A percentile compares a stretch with the other conserved stretches of the same genome.
Conservation (phyloP, 2,329 filamentous ascomycete genomes). For the Bipolaris zeicola region DNA sequence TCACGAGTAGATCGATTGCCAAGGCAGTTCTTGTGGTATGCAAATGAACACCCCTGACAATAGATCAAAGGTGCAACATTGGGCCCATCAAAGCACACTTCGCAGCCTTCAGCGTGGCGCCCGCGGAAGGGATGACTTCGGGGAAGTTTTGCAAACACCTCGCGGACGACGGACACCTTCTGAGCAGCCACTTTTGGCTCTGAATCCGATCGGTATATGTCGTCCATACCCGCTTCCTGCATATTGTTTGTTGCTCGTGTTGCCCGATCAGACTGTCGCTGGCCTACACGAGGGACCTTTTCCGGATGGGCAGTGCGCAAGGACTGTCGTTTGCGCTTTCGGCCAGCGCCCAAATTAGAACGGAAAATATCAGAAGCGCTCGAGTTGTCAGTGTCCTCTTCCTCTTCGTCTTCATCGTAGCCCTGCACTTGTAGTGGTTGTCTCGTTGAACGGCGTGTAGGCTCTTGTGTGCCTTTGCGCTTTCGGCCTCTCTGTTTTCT, state of each 20-base stretch:
- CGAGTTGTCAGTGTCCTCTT: conserved; percentile 40
- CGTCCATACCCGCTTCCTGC: conserved; percentile 65
- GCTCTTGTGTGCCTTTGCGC: conserved; percentile 26
- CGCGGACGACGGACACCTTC: conserved; percentile 67
- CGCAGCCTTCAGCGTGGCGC: conserved; percentile 73
- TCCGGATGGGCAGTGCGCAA: conserved; percentile 20
- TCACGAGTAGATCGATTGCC: conserved; percentile 75
- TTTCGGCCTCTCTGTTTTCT: conserved; percentile 23
- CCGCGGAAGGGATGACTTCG: conserved; percentile 69
- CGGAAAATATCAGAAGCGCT: conserved; percentile 43
- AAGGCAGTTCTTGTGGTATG: conserved; percentile 84
- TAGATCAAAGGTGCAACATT: conserved; percentile 75
- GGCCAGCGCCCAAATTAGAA: conserved; percentile 49
- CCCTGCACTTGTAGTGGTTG: conserved; percentile 16
- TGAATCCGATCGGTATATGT: conserved; percentile 58
- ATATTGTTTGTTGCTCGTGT: conserved; percentile 55
- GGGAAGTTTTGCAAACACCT: conserved; percentile 70
- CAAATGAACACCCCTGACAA: conserved; percentile 87
- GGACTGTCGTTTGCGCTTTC: conserved; percentile 47
- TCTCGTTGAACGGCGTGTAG: conserved; percentile 40
- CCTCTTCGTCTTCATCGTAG: conserved; percentile 38
- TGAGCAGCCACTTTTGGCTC: conserved; percentile 50
- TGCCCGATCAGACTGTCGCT: conserved; percentile 53
- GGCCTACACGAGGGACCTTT: conserved; percentile 31
- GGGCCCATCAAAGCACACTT: conserved; percentile 67